Evolutionary conservation across 2,329 filamentous ascomycete genomes (phyloP).

Genomic region (Penicillium palitans): DNA sequence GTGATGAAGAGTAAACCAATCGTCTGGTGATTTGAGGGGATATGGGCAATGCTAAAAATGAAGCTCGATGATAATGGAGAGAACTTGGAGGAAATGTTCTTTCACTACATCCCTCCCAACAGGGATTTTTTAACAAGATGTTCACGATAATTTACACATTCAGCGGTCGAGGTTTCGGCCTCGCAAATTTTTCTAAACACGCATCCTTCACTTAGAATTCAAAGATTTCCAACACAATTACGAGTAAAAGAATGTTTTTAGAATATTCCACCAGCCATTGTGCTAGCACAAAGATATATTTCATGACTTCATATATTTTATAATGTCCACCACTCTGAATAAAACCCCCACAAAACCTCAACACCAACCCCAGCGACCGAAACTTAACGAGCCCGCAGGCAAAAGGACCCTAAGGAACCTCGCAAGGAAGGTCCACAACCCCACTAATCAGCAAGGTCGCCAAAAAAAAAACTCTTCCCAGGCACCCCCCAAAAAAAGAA

Average conservation of each 20-base stretch:
- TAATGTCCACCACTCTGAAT: neutral
- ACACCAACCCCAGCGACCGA: slow-evolving; percentile 23
- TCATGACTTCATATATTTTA: neutral
- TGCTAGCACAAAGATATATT: neutral
- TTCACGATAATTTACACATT: slow-evolving; percentile 27
- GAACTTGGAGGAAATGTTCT: slow-evolving; percentile 44
- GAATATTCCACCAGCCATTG: neutral
- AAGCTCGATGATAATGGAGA: slow-evolving; percentile 33
- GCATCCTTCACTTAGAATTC: neutral
- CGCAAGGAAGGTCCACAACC: slow-evolving; percentile 22
- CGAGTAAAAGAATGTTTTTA: neutral
- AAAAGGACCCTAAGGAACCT: slow-evolving; percentile 12
- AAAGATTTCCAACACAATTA: neutral
- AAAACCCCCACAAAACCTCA: neutral
- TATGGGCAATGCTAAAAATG: slow-evolving; percentile 25
- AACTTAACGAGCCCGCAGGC: slow-evolving; percentile 1
- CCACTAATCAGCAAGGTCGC: slow-evolving; percentile 41
- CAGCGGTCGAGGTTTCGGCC: slow-evolving; percentile 14
- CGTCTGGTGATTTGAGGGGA: neutral
- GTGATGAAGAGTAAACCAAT: slow-evolving; percentile 49
- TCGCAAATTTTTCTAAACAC: slow-evolving; percentile 7
- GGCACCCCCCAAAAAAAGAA: slow-evolving; percentile 12
- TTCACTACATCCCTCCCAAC: slow-evolving; percentile 20
- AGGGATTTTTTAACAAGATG: slow-evolving; percentile 21
- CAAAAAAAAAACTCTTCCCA: slow-evolving; percentile 27